Evolutionary conservation across 179 eudicot species (phyloP), one percentile per base, ranked within the genome.

Genomic region (Silene coronaria): DNA sequence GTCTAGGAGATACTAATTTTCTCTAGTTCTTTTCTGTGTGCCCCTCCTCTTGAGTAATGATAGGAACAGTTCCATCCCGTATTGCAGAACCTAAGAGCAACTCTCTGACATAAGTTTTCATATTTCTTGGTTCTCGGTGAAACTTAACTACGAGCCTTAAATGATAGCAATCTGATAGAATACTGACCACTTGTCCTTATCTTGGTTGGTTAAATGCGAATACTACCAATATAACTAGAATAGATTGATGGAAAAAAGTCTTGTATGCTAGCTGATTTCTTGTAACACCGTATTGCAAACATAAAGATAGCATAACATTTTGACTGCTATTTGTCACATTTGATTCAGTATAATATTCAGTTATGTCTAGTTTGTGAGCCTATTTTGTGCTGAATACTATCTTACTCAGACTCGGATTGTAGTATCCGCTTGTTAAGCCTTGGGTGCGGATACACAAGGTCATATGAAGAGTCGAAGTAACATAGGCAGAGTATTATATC

Each of bases 11-110:
- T 36, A 48, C 63, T 51, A 24, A 28, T 60, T n/a, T 51, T 22
- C 30, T 67, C 21, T 30, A 28, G 70, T 27, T 59, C 42, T 26
- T 13, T 23, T 13, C 4, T 45, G 70, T 71, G 51, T 53, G 27
- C 26, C 72, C 65, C 28, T 46, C 21, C 60, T 78, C 23, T 65
- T 66, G 34, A 73, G 70, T 66, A 28, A 30, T 57, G 73, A 58
- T 78, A 63, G 36, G 32, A 65, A 32, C 30, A 78, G 27, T 28
- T 38, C 24, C 61, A 19, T 67, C 13, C 61, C 2, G 75, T 57
- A 19, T 70, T 66, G 69, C 36, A 51, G n/a, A 58, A 62, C 45
- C 16, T 63, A 19, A 22, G 48, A 42, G 55, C 61, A 19, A 19
- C 22, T 36, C 10, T 67, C 71, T 42, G 14, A 42, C 48, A 42